phyloP scores from a whole-genome alignment of 495 filamentous ascomycete genomes.

The Penicillium maclennaniae region DNA sequence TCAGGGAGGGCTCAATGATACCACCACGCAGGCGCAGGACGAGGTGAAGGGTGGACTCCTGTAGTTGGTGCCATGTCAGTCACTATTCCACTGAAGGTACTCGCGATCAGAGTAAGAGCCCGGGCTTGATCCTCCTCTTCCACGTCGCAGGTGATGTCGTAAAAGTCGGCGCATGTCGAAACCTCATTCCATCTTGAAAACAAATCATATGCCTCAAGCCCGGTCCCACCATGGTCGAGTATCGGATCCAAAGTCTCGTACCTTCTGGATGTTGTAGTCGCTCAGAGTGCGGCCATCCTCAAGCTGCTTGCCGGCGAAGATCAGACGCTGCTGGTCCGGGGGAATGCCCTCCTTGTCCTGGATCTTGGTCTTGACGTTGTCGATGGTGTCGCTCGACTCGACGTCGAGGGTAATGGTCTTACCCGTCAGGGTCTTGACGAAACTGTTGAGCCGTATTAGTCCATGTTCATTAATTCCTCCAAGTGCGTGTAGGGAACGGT shows the following conservation, averaged over 20 bases:
- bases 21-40: conserved; percentile 99
- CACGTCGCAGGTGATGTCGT: neutral
- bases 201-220: neutral
- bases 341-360: conserved; percentile 99
- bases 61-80: conserved; percentile 27
- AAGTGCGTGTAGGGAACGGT: conserved; percentile 10
- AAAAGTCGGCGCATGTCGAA: neutral
- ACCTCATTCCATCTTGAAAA: conserved; percentile 4
- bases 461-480: conserved; percentile 8
- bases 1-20: conserved; percentile 98
- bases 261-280: conserved; percentile 99
- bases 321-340: conserved; percentile 97
- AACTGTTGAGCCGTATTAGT: conserved; percentile 57
- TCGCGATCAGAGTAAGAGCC: neutral
- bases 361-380: conserved; percentile 95
- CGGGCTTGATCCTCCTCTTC: conserved; percentile 11
- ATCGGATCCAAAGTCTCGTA: conserved; percentile 38
- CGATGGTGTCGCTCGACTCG: conserved; percentile 98
- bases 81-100: conserved; percentile 8
- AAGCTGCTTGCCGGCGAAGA: conserved; percentile 99
- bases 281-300: conserved; percentile 98
- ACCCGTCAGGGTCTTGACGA: conserved; percentile 96
- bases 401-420: conserved; percentile 99
- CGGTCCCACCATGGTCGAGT: conserved; percentile 6
- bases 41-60: conserved; percentile 99